These are phyloP conservation scores for Nakazawaea wyomingensis DNA, from an alignment of 805 yeast species.

Conservation along the genomic window DNA sequence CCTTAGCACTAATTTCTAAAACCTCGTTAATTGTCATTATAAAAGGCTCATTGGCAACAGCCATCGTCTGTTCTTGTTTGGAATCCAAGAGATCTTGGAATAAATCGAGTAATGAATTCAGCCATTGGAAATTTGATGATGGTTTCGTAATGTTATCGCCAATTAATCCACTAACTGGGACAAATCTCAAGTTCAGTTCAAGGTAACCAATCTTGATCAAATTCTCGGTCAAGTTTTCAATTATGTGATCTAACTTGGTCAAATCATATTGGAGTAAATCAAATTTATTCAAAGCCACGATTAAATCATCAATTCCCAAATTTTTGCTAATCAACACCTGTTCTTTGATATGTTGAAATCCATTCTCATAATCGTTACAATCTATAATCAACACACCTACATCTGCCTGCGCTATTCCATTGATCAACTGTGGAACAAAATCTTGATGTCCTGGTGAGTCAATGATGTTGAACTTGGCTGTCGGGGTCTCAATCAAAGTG, in stretches of 20 bases:
- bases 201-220: constrained; percentile 49
- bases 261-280: constrained; percentile 58
- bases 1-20: constrained; percentile 40
- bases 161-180: constrained; percentile 66
- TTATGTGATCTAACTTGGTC: constrained; percentile 46
- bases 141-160: constrained; percentile 61
- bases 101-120: constrained; percentile 40
- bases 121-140: constrained; percentile 20
- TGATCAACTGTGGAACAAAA: constrained; percentile 81
- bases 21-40: constrained; percentile 62
- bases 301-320: constrained; percentile 56
- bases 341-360: constrained; percentile 70
- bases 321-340: constrained; percentile 66
- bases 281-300: constrained; percentile 67
- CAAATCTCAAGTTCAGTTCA: constrained; percentile 35
- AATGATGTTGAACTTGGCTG: constrained; percentile 57
- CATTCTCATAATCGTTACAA: constrained; percentile 65
- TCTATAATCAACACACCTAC: constrained; percentile 70
- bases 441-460: constrained; percentile 87
- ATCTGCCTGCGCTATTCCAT: constrained; percentile 78
- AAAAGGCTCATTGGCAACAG: constrained; percentile 37
- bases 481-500: constrained; percentile 54
- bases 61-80: constrained; percentile 21
- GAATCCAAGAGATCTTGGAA: constrained; percentile 36
- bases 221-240: constrained; percentile 42